Percentiles rank a stretch among this genome's conserved stretches.
Evolutionary conservation across 208 protist genomes (phyloP).

Genomic region (Zelonia costaricensis): DNA sequence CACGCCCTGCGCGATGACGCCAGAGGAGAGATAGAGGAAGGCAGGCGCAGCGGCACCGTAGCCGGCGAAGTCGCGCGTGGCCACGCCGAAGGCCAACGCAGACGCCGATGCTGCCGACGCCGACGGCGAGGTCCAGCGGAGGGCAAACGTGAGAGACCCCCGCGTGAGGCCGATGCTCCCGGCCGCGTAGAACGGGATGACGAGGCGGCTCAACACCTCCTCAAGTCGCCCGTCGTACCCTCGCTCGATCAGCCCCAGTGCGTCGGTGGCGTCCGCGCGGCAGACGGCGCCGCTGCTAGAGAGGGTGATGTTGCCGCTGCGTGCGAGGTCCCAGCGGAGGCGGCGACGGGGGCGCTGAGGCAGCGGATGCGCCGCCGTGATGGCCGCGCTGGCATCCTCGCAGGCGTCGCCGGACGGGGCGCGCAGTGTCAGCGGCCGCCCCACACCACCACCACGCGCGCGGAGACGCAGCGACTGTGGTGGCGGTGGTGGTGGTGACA

Average conservation of each 20-base stretch:
- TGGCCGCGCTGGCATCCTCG: not conserved
- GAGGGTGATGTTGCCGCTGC: constrained; percentile 67
- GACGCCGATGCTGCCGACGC: not conserved
- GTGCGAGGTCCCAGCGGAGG: constrained; percentile 46
- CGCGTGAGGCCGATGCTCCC: constrained; percentile 37
- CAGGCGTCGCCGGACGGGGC: constrained; percentile 1
- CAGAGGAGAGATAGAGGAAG: constrained; percentile 55
- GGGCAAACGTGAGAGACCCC: constrained; percentile 39
- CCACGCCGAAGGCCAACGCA: constrained; percentile 25
- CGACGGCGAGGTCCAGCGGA: constrained; percentile 14
- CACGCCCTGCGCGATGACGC: constrained; percentile 33
- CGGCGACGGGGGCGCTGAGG: constrained; percentile 1
- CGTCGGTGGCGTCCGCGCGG: constrained; percentile 44
- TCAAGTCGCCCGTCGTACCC: constrained; percentile 22
- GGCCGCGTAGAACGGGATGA: constrained; percentile 59
- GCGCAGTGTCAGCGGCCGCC: constrained; percentile 18
- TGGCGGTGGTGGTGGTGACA: too few species aligned
- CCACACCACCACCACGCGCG: too few species aligned
- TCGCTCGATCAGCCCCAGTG: constrained; percentile 29
- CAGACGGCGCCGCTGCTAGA: constrained; percentile 48
- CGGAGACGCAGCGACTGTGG: too few species aligned
- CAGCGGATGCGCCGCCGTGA: not conserved
- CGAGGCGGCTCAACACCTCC: constrained; percentile 18
- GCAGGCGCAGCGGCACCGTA: constrained; percentile 23
- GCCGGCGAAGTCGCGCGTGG: constrained; percentile 29